Conservation (phyloP, 2,329 filamentous ascomycete genomes). For the Penicillium sumatraense region DNA sequence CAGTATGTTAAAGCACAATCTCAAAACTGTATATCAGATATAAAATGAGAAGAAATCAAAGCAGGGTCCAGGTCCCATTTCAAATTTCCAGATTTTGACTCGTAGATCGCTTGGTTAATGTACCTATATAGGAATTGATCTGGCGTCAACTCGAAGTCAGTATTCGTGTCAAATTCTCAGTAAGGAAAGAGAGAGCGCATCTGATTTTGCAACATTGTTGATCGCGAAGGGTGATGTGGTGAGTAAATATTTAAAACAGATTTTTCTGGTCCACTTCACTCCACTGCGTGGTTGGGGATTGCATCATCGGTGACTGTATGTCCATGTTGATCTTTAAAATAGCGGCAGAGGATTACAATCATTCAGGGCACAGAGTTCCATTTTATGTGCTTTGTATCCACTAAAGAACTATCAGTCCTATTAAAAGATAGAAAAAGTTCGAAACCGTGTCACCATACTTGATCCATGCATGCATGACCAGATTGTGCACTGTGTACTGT, state of each 20-base stretch:
- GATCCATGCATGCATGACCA: neutral
- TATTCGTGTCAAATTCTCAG: neutral
- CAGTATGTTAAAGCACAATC: too few relatives aligned
- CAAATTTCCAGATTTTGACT: neutral
- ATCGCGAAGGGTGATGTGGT: neutral
- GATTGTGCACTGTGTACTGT: too few relatives aligned
- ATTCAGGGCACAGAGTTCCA: neutral
- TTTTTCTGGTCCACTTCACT: neutral
- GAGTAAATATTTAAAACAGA: constrained; percentile 1
- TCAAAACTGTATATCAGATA: too few relatives aligned
- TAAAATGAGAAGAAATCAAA: neutral
- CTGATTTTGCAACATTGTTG: neutral
- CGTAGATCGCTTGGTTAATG: neutral
- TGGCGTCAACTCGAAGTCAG: neutral
- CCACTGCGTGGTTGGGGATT: neutral
- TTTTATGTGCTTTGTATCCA: neutral
- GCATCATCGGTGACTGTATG: constrained; percentile 2
- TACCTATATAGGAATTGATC: neutral
- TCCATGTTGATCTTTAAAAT: neutral
- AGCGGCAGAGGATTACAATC: neutral
- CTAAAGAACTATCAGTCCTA: neutral
- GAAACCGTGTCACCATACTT: neutral
- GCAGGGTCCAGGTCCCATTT: neutral
- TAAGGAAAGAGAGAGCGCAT: neutral
- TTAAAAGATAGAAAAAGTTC: neutral